Base-by-base conservation (phyloP, 208 protist species). In the Leishmania turanica region DNA sequence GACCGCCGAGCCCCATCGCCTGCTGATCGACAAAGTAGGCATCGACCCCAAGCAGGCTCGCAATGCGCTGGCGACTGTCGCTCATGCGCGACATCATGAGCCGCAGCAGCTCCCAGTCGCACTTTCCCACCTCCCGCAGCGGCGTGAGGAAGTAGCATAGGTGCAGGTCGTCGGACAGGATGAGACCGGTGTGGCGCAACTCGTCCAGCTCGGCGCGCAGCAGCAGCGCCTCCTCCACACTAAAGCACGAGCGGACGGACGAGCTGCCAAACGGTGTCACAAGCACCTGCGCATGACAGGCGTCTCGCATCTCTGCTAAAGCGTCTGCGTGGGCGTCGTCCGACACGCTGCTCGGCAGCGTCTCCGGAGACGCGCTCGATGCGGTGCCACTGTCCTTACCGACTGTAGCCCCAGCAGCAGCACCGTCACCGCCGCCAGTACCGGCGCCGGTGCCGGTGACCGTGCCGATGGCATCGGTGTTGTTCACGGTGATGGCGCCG, bases 101-200 rank as follows among this genome's bases (percentile, higher is more conserved):
- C 65, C 84, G 85, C 81, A 96, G 96, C 62, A 89, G 77, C 53
- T 49, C 66, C 96, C 96, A 98, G 78, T 98, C 88, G 79, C 86
- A 93, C 62, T 90, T 87, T 21, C 81, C 87, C 74, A 95, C 88
- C 75, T 96, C 93, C 4, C 92, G 87, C n/a, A 98, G 73, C 3
- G 96, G 96, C 0, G 95, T 97, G 27, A 96, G 72, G 79, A 97
- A 96, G 87, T 97, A 98, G 84, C 92, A 96, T 4, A 98, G 80
- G 78, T 98, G 96, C 1, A 98, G 86, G 72, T 98, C 96, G 73
- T 98, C 95, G 3, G 84, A 85, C 49, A 98, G 84, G 72, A 97
- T 95, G 40, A 98, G 85, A 21, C 94, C 92, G 31, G 66, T 91
- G 69, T 89, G 86, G 42, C 86, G 88, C 76, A 96, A 82, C 80